Evolutionary conservation across 192 early-diverging fungal genomes (phyloP), one percentile per base, ranked within the genome.

Genomic region (Coemansia sp.): DNA sequence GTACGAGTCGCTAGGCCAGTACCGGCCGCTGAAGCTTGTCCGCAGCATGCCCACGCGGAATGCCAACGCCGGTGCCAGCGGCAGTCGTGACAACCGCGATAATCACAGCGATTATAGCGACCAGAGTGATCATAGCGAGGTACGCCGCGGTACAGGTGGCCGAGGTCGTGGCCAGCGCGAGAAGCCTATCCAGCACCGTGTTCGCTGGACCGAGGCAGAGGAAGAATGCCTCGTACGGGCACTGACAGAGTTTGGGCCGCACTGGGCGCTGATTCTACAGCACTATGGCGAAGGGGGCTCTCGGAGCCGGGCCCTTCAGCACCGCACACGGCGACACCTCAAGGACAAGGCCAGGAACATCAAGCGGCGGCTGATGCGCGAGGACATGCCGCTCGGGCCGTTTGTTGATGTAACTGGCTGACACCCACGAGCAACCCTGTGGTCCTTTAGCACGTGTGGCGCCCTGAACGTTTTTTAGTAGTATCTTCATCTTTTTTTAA

Each of bases 331-430:
- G 15, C 50, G 32, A 44, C 64, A 82, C 59, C 72, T 82, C 61
- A 82, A 82, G 72, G 80, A 82, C 80, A 82, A 82, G 72, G 80
- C 80, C 60, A 72, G 80, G 36, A 77, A 67, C 58, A 82, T 82
- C 72, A 82, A 82, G 75, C 57, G 68, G 7, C 70, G 72, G 17
- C 66, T 82, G 64, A 32, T 72, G 48, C 80, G 80, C 72, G 75
- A 77, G 38, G 42, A 42, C 50, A 68, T 41, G 72, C 59, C 61
- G 62, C 80, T 77, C 5, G 80, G 80, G 2, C 72, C 69, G 8
- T 72, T 82, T 44, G 67, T 3, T 2, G 0, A 42, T 1, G 80
- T 69, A 12, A 59, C 68, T 1, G 75, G 75, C 27, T 58, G 14
- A 11, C 68, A 64, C 17, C 34, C 34, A 36, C 34, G 0, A 36